Evolutionary conservation across 2,329 filamentous ascomycete genomes (phyloP), one percentile per base, ranked within the genome.

Genomic region (Scleromitrula shiraiana): DNA sequence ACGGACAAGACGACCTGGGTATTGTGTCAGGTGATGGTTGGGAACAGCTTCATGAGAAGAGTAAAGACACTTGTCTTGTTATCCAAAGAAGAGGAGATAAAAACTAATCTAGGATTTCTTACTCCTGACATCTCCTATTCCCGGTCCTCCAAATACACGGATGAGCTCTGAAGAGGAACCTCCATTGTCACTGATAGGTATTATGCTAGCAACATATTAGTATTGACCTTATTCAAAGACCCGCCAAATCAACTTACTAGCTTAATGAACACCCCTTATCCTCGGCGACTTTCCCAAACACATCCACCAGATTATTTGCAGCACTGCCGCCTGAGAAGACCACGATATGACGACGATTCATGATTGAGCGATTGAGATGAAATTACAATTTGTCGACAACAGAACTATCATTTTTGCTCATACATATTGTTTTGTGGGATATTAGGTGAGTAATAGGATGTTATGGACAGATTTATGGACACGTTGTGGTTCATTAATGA

Each of bases 161-260:
- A 96, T 95, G 60, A 96, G 72, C 70, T 97, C 91, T 37, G 88
- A 95, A 2, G 89, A 94, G 58, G 87, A 94, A 32, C 91, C 91
- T 41, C 91, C 91, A 67, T 97, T 97, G 68, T 97, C 91, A 56
- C 86, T 93, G 64, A 96, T 95, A 29, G 91, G 91, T 44, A 97
- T 95, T 50, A 96, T 81, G 65, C 62, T 65, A 42, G 20, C 44
- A 95, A 94, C 67, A 76, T 71, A 61, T 54, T 49, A 54, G 50
- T 46, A 14, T 38, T 26, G 9, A 20, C 30, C 12, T 32, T 24
- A 15, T 26, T 15, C 20, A 17, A 14, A n/a, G 7, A 2, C 17
- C 12, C 36, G 24, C 29, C 7, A 29, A 22, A 36, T 19, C 41
- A 44, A 58, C 62, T 54, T 51, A 65, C 62, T 64, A 65, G 52